Base-by-base conservation (phyloP, 768 basidiomycete genomes). In the Tulasnella sp. region DNA sequence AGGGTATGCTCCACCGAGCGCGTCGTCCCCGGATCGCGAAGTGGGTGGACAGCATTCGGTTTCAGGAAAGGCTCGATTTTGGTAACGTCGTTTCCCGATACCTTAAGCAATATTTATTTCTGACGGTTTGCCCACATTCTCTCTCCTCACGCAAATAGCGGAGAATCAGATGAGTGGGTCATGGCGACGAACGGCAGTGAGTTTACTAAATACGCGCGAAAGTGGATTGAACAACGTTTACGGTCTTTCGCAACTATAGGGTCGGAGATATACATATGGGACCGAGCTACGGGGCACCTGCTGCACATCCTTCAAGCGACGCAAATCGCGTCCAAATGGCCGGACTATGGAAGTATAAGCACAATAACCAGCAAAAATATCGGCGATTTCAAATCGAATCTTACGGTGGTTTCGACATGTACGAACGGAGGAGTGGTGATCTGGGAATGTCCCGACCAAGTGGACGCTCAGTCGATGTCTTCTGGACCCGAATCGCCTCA, bases 261-360 rank as follows among this genome's bases (percentile, higher is more conserved):
- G 80, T 94, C 94, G 7, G 92, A 94, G 82, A 91, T 95, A 21
- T 91, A 93, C 83, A 93, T 95, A 19, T 95, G 94, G 94, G 94
- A 95, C 82, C 90, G 91, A 80, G 93, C 94, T 84, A 92, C 92
- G 16, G 94, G 89, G 21, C 40, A 71, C 14, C 86, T 93, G 1
- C 86, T 95, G 3, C 93, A 94, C 81, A 88, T 88, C 14, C 27
- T 40, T 3, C 39, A 34, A 39, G 44, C 16, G 27, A 24, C 31
- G 12, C 40, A 40, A 27, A 68, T 68, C 31, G 0, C 10, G 27
- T 27, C 62, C 31, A 36, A 68, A 3, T 68, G 24, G 4, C 62
- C 31, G 7, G 31, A 68, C 7, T 68, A 16, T 27, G 27, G 31
- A 7, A 36, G 31, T 16, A 68, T 68, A 24, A 68, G 18, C 27